Percentiles rank a stretch among this genome's conserved stretches.
phyloP scores from a whole-genome alignment of 2,329 filamentous ascomycete species.

The Fusarium graminum region DNA sequence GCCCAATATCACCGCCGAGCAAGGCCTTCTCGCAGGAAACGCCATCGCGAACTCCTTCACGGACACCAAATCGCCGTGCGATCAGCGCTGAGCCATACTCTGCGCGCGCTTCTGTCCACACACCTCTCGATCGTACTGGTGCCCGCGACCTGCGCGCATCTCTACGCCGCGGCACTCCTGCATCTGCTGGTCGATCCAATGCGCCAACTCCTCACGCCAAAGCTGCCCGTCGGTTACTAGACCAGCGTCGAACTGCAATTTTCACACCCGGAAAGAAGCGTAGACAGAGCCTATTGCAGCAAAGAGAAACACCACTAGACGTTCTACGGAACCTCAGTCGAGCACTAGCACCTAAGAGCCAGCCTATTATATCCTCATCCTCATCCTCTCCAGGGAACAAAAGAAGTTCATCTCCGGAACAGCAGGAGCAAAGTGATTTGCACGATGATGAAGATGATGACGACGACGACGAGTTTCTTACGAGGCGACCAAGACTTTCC shows the following conservation, averaged over 20 bases:
- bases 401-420: slow-evolving; percentile 48
- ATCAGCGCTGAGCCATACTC: slow-evolving; percentile 56
- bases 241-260: slow-evolving; percentile 69
- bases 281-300: slow-evolving; percentile 68
- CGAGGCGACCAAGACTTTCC: slow-evolving; percentile 64
- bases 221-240: slow-evolving; percentile 69
- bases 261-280: slow-evolving; percentile 71
- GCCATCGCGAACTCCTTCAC: slow-evolving; percentile 38
- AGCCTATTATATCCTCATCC: slow-evolving; percentile 62
- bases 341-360: slow-evolving; percentile 64
- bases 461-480: slow-evolving; percentile 61
- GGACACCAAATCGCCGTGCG: slow-evolving; percentile 50
- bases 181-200: slow-evolving; percentile 60
- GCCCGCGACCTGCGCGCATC: slow-evolving; percentile 57
- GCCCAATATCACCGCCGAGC: slow-evolving; percentile 28
- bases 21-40: slow-evolving; percentile 32
- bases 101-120: slow-evolving; percentile 57
- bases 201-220: slow-evolving; percentile 71
- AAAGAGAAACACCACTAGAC: slow-evolving; percentile 68
- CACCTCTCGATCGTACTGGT: slow-evolving; percentile 57
- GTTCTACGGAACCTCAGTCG: slow-evolving; percentile 67
- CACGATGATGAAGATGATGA: slow-evolving; percentile 66
- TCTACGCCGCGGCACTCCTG: slow-evolving; percentile 58
- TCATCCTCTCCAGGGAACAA: slow-evolving; percentile 56
- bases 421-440: slow-evolving; percentile 59